Evolutionary conservation across 1,139 yeast species (phyloP).

Genomic region (Taphrina pruni): DNA sequence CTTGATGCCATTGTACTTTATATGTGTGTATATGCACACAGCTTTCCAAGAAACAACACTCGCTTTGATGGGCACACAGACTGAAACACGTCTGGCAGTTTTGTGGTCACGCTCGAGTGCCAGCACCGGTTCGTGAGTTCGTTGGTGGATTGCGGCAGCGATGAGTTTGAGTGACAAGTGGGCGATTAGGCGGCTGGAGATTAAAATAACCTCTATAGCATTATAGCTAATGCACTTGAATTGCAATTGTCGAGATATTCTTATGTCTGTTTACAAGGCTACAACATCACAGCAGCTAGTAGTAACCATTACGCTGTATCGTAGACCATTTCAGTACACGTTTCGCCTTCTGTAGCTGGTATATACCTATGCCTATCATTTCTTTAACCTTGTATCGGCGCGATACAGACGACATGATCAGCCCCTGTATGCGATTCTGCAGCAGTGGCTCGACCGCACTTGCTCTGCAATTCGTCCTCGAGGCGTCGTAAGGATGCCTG

Average conservation of each 20-base stretch:
- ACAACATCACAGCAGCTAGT: too few relatives aligned
- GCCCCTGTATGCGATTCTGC: neutral
- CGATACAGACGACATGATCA: neutral
- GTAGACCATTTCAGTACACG: too few relatives aligned
- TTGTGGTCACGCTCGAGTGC: too few relatives aligned
- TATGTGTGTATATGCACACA: slow-evolving; percentile 1
- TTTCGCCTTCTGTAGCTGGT: too few relatives aligned
- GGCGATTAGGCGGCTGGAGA: slow-evolving; percentile 12
- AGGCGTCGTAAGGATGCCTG: slow-evolving; percentile 20
- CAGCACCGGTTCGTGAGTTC: neutral
- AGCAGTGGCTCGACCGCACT: neutral
- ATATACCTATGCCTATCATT: too few relatives aligned
- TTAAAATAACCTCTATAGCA: neutral
- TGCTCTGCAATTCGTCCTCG: slow-evolving; percentile 4
- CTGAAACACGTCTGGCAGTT: too few relatives aligned
- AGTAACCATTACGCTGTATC: too few relatives aligned
- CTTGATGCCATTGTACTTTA: slow-evolving; percentile 23
- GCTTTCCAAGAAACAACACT: neutral
- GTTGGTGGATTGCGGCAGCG: slow-evolving; percentile 6
- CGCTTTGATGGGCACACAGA: neutral
- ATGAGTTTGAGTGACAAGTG: slow-evolving; percentile 16
- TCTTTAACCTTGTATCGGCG: too few relatives aligned
- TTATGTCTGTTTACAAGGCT: neutral
- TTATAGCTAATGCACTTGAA: neutral
- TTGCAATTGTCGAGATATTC: neutral